Evolutionary conservation across 371 early-diverging fungal genomes (phyloP).

Genomic region (Choanephora cucurbitarum): DNA sequence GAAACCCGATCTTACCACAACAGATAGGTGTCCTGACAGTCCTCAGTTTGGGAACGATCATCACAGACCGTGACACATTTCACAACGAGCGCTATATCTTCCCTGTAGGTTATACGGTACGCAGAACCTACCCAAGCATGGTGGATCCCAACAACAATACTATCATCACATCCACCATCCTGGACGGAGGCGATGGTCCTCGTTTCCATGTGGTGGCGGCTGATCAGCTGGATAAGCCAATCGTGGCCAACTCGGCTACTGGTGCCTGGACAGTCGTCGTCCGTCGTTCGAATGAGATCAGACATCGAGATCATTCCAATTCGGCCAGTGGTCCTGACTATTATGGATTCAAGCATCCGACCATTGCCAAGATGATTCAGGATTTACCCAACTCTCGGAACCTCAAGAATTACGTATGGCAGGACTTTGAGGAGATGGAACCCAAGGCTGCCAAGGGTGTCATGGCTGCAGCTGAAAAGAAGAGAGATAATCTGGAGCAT

Average conservation of each 20-base stretch:
- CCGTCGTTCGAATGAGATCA: slow-evolving; percentile 73
- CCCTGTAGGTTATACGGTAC: slow-evolving; percentile 83
- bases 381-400: slow-evolving; percentile 76
- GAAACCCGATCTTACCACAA: slow-evolving; percentile 76
- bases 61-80: slow-evolving; percentile 75
- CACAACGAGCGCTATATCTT: slow-evolving; percentile 92
- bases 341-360: slow-evolving; percentile 88
- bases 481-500: slow-evolving; percentile 45
- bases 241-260: slow-evolving; percentile 79
- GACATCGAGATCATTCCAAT: slow-evolving; percentile 76
- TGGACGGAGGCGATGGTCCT: slow-evolving; percentile 76
- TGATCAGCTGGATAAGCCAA: slow-evolving; percentile 63
- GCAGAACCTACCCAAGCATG: slow-evolving; percentile 75
- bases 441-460: slow-evolving; percentile 51
- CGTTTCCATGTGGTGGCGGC: slow-evolving; percentile 80
- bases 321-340: slow-evolving; percentile 91
- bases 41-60: slow-evolving; percentile 70
- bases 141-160: slow-evolving; percentile 61
- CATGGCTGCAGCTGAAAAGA: slow-evolving; percentile 53
- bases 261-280: slow-evolving; percentile 91
- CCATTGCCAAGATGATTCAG: slow-evolving; percentile 89
- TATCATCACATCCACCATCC: slow-evolving; percentile 73
- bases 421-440: slow-evolving; percentile 64
- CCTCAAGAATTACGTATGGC: slow-evolving; percentile 74
- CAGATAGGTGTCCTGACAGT: slow-evolving; percentile 84